Evolutionary conservation across 768 basidiomycete species (phyloP).

Genomic region (Vishniacozyma victoriae): DNA sequence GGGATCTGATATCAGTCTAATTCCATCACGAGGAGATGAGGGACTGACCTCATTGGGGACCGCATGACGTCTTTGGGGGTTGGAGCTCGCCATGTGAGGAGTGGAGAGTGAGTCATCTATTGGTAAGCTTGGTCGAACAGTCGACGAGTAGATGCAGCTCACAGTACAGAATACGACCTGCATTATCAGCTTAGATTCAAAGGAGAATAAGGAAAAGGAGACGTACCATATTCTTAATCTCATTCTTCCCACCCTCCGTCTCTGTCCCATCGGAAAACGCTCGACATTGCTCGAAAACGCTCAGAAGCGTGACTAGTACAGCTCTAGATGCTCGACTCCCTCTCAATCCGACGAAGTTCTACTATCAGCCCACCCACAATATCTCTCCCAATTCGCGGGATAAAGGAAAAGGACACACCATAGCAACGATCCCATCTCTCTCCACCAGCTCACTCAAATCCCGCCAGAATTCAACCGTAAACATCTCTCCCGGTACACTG

Average conservation of each 20-base stretch:
- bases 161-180: constrained; percentile 80
- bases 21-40: background rate
- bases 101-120: constrained; percentile 31
- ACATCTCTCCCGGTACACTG: constrained; percentile 77
- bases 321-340: constrained; percentile 60
- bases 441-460: constrained; percentile 61
- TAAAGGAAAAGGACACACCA: constrained; percentile 56
- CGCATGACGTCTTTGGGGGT: constrained; percentile 20
- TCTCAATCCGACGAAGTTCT: constrained; percentile 63
- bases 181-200: constrained; percentile 1
- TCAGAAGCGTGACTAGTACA: constrained; percentile 63
- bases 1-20: constrained; percentile 9
- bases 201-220: background rate
- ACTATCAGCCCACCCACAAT: background rate
- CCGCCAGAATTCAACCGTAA: constrained; percentile 76
- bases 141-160: constrained; percentile 56
- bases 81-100: constrained; percentile 41
- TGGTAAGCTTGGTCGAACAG: constrained; percentile 52
- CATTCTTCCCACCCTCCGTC: constrained; percentile 48
- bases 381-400: background rate
- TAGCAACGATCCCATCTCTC: constrained; percentile 67
- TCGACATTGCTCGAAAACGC: constrained; percentile 70
- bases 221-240: constrained; percentile 70
- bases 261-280: constrained; percentile 68
- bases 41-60: constrained; percentile 29